Percentiles rank a stretch among this genome's conserved stretches.
These are phyloP conservation scores for Phytophthora vignae DNA, from an alignment of 352 stramenopile species.

Conservation along the genomic window DNA sequence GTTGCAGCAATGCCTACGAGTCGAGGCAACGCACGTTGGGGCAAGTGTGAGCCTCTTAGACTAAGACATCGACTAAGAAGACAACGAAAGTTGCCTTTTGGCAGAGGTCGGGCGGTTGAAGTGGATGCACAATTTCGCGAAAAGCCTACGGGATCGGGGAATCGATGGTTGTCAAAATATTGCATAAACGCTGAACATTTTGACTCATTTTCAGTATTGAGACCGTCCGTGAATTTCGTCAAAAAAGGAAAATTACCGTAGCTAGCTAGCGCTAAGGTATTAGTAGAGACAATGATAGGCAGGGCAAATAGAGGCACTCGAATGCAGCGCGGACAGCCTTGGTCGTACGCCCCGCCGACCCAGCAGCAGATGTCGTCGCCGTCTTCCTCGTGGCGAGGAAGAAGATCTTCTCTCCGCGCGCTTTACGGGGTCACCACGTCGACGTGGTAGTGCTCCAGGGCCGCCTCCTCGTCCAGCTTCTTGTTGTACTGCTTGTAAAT, in stretches of 20 bases:
- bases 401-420: background rate
- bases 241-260: background rate
- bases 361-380: background rate
- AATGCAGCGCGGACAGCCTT: constrained; percentile 23
- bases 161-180: constrained; percentile 20
- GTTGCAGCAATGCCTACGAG: constrained; percentile 2
- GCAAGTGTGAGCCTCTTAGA: constrained; percentile 4
- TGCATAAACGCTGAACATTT: constrained; percentile 19
- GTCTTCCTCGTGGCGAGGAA: constrained; percentile 17
- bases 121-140: constrained; percentile 24
- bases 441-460: constrained; percentile 15
- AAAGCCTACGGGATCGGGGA: constrained; percentile 2
- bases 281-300: constrained; percentile 2
- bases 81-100: background rate
- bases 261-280: background rate
- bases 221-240: constrained; percentile 22
- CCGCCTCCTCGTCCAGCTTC: constrained; percentile 13
- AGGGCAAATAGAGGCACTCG: constrained; percentile 3
- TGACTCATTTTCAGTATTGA: constrained; percentile 21
- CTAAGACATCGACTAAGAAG: background rate
- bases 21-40: constrained; percentile 5
- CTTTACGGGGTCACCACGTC: constrained; percentile 42
- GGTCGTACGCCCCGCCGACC: constrained; percentile 12
- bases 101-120: background rate
- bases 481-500: constrained; percentile 52